Conservation (phyloP, 306 rosid species). For the Morella rubra region DNA sequence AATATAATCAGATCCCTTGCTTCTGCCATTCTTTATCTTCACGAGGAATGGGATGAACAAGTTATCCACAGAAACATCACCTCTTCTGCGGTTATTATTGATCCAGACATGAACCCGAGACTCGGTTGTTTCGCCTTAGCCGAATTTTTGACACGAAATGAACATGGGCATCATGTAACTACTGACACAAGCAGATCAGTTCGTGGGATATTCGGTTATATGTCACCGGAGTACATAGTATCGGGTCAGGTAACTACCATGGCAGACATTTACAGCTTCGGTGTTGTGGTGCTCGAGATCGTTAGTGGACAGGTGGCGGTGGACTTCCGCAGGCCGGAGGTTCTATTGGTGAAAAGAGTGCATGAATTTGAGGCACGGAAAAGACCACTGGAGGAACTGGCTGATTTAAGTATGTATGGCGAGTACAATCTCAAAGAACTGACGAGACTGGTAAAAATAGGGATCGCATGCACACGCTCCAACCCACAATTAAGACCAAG, state of each 20-base stretch:
- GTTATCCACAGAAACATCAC: slow-evolving; percentile 89
- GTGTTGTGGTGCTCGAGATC: slow-evolving; percentile 84
- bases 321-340: slow-evolving; percentile 85
- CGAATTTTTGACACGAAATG: slow-evolving; percentile 80
- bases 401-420: slow-evolving; percentile 63
- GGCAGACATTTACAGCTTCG: slow-evolving; percentile 88
- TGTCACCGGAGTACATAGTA: slow-evolving; percentile 81
- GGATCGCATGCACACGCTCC: slow-evolving; percentile 68
- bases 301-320: slow-evolving; percentile 81
- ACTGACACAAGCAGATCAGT: slow-evolving; percentile 44
- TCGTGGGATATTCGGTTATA: slow-evolving; percentile 84
- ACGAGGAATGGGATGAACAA: slow-evolving; percentile 98
- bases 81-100: slow-evolving; percentile 88
- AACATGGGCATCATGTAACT: slow-evolving; percentile 60
- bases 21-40: slow-evolving; percentile 84
- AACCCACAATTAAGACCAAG: slow-evolving; percentile 63
- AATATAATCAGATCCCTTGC: slow-evolving; percentile 72
- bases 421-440: slow-evolving; percentile 60
- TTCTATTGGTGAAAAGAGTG: slow-evolving; percentile 70
- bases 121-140: slow-evolving; percentile 86
- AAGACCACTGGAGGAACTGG: slow-evolving; percentile 66
- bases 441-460: slow-evolving; percentile 60
- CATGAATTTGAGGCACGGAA: slow-evolving; percentile 55
- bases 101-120: slow-evolving; percentile 80
- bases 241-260: slow-evolving; percentile 69